Base-by-base conservation (phyloP, 306 rosid genomes). In the Urtica urens region DNA sequence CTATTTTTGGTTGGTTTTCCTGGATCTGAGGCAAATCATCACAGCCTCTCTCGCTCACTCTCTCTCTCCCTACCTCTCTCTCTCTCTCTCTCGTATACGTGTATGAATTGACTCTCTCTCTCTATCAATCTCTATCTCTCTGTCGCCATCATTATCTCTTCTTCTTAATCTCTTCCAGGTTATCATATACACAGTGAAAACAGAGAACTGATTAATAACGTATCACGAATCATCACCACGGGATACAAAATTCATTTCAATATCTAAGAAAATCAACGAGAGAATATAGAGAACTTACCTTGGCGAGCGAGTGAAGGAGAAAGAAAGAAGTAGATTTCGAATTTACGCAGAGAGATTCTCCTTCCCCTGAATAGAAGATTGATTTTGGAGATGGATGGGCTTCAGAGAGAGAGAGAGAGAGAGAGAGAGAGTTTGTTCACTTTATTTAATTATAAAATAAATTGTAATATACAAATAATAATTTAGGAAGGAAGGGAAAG, bases 11-110 rank as follows among this genome's bases (percentile, higher is more conserved):
- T 30, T 52, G 51, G 54, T 50, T 52, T 59, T 57, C 78, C 75
- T 51, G 70, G 82, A 67, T 72, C 73, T 57, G 46, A 72, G 65
- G 70, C 41, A 72, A 64, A 53, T 69, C 70, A 59, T 43, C 67
- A 41, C 57, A 51, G 37, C 52, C 61, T 49, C 38, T 51, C 28
- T 41, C 18, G 17, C 51, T 43, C 43, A n/a, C 37, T 46, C 30
- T 52, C 47, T 12, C 48, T 46, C 14, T 14, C 63, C 44, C 51
- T 29, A 52, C 13, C 43, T 45, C 10, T 23, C 60, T 43, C 51
- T 21, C 57, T 61, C 20, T 28, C 58, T 50, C 62, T 45, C 55
- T 39, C 18, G 14, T 47, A 48, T 19, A 64, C 38, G 38, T 38
- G n/a, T n/a, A n/a, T n/a, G n/a, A n/a, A n/a, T n/a, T n/a, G n/a